phyloP scores from a whole-genome alignment of 305 asterid genomes.

The Plantago lanceolata region DNA sequence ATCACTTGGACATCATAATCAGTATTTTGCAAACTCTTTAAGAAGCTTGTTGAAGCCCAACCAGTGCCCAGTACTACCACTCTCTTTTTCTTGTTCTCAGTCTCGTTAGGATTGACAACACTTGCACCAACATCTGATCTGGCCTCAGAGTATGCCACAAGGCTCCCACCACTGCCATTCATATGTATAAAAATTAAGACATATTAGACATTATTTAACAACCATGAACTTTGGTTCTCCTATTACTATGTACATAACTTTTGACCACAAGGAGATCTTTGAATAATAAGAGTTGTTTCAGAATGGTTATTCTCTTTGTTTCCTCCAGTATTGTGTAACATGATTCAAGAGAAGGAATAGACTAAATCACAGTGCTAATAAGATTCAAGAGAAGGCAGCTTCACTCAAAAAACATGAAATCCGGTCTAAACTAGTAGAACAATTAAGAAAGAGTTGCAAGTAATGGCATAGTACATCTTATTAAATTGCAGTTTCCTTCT shows the following conservation, averaged over 20 bases:
- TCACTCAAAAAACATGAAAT: too few species aligned
- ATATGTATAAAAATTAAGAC: constrained; percentile 18
- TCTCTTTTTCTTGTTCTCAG: constrained; percentile 50
- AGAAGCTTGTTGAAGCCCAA: constrained; percentile 94
- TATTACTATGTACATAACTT: neutral
- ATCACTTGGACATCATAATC: constrained; percentile 84
- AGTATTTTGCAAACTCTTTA: constrained; percentile 69
- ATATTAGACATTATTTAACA: constrained; percentile 2
- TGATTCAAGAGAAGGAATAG: neutral
- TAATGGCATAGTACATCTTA: too few species aligned
- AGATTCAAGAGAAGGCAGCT: too few species aligned
- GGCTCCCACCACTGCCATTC: constrained; percentile 63
- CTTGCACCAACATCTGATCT: constrained; percentile 34
- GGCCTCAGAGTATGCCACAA: constrained; percentile 71
- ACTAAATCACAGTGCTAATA: neutral
- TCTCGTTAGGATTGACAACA: constrained; percentile 33
- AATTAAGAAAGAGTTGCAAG: neutral
- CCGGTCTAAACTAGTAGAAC: neutral
- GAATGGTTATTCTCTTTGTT: neutral
- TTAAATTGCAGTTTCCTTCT: neutral
- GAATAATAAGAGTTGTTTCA: neutral
- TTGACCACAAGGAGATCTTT: neutral
- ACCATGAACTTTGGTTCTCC: constrained; percentile 1
- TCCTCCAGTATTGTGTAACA: neutral
- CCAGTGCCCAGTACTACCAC: constrained; percentile 97